A percentile compares a stretch with the other conserved stretches of the same genome.
Evolutionary conservation across 2,329 filamentous ascomycete genomes (phyloP).

Genomic region (Fusarium sp.): DNA sequence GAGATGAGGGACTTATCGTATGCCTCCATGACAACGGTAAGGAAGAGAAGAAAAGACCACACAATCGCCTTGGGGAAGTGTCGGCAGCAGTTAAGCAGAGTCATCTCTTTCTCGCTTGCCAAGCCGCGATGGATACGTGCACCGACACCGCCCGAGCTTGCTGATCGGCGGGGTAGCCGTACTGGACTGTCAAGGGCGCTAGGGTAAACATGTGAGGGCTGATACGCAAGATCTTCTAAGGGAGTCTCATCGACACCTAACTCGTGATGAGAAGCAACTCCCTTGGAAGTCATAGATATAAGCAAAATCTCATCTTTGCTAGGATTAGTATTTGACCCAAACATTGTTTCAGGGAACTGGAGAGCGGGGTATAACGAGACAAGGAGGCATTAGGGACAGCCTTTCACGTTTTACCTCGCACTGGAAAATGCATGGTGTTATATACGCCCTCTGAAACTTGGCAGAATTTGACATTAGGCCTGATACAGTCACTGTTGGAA

Average conservation of each 20-base stretch:
- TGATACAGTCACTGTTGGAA: neutral
- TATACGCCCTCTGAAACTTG: neutral
- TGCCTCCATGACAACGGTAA: slow-evolving; percentile 26
- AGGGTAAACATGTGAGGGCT: neutral
- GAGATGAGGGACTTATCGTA: slow-evolving; percentile 9
- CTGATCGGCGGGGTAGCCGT: slow-evolving; percentile 7
- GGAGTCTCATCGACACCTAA: too few relatives aligned
- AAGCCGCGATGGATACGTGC: neutral
- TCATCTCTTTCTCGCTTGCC: slow-evolving; percentile 15
- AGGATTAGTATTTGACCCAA: neutral
- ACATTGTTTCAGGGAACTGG: neutral
- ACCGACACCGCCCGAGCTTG: slow-evolving; percentile 8
- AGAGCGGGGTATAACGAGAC: neutral
- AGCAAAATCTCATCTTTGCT: neutral
- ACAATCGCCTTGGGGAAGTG: slow-evolving; percentile 22
- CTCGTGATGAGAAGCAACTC: neutral
- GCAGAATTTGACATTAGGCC: neutral
- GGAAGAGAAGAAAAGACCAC: slow-evolving; percentile 22
- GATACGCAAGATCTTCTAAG: neutral
- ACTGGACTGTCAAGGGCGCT: neutral
- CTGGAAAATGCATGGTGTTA: neutral
- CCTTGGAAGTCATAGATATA: neutral
- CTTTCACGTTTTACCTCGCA: neutral
- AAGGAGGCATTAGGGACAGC: neutral
- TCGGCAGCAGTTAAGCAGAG: neutral